phyloP scores from a whole-genome alignment of 2,329 filamentous ascomycete species.

The Pseudopithomyces chartarum region DNA sequence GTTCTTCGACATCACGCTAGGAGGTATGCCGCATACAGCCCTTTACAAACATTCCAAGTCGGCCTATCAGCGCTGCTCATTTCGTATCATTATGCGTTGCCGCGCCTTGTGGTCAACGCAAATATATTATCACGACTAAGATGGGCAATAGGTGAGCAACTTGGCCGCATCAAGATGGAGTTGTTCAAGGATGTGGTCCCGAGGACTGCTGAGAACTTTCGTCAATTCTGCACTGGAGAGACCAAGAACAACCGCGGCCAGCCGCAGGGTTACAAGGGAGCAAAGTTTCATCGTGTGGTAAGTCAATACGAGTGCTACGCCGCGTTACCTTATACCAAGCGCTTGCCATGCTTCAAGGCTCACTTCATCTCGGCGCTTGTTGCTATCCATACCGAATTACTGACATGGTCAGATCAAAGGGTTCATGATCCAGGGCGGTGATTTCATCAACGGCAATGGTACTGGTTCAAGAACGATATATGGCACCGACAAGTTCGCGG shows the following conservation, averaged over 20 bases:
- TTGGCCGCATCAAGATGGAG: conserved; percentile 54
- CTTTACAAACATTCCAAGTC: conserved; percentile 14
- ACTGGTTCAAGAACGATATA: conserved; percentile 89
- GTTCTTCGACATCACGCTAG: conserved; percentile 80
- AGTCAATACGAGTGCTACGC: neutral
- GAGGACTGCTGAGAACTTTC: conserved; percentile 93
- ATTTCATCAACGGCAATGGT: conserved; percentile 92
- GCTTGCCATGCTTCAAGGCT: no score
- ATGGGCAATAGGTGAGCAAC: conserved; percentile 37
- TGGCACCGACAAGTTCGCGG: conserved; percentile 79
- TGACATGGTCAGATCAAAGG: conserved; percentile 72
- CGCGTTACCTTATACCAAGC: neutral
- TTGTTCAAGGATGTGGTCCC: conserved; percentile 85
- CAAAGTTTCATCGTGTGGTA: conserved; percentile 31
- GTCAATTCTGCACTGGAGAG: conserved; percentile 95
- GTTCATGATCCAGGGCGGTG: conserved; percentile 97
- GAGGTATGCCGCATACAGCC: conserved; percentile 60
- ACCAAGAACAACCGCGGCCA: conserved; percentile 76
- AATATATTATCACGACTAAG: no score
- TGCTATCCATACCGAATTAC: neutral
- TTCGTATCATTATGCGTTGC: conserved; percentile 18
- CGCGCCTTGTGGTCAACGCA: conserved; percentile 13
- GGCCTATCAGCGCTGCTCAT: conserved; percentile 7
- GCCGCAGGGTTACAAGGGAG: conserved; percentile 91
- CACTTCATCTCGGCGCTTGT: no score